Base-by-base conservation (phyloP, 208 protist species). In the Leishmania tropica region DNA sequence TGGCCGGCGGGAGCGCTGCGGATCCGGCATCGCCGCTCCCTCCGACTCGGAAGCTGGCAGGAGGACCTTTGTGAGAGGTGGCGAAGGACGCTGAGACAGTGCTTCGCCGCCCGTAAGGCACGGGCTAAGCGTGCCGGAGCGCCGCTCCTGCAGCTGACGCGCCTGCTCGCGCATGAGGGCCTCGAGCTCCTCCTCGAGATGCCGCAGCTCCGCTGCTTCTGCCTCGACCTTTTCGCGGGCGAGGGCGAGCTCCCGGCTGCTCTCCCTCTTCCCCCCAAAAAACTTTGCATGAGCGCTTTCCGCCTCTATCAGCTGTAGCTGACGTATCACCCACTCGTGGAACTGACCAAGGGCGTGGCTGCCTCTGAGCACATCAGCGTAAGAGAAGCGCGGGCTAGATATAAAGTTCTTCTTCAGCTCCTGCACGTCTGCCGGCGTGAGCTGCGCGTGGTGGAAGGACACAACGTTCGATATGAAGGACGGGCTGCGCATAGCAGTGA, bases 291-390 rank as follows among this genome's bases (percentile, higher is more conserved):
- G 64, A 40, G 78, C 68, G 51, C 37, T 45, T 35, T 76, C 67
- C 31, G 85, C 88, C 54, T 83, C 76, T 19, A 65, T 51, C 70
- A 91, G 85, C 75, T 92, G 86, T 15, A 90, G 58, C 76, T 92
- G 86, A 53, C 84, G 83, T 40, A 93, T 75, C 42, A 93, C 80
- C 92, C 90, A 94, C 64, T 90, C 79, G 21, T 94, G 90, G 58
- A 96, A 70, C 58, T 90, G 80, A 2, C 76, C 89, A 54, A 96
- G 81, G 0, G 89, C 88, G 40, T 81, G 79, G 65, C 92, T 96
- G 45, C 89, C 92, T 70, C 89, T 89, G 35, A 87, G 75, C 2
- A 88, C 90, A 35, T 92, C 90, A 42, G 88, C 84, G 74, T 90
- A 87, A 6, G 84, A 87, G 79, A 96, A 94, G 56, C 80, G 82